These are phyloP conservation scores for Bipolaris sorokiniana DNA, from an alignment of 2,329 filamentous ascomycete species.

Conservation along the genomic window DNA sequence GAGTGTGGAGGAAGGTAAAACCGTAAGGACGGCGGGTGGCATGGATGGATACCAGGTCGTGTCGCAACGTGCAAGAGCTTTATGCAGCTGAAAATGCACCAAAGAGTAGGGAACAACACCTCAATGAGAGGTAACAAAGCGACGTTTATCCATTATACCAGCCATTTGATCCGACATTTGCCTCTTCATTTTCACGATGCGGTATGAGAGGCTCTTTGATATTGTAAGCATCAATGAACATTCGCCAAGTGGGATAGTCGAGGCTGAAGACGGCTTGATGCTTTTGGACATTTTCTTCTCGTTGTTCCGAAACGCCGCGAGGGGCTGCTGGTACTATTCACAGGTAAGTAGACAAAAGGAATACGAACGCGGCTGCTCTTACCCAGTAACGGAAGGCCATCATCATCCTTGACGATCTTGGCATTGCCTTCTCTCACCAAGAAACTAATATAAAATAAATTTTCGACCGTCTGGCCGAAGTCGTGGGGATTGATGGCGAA, in stretches of 20 bases:
- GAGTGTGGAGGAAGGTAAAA: not conserved
- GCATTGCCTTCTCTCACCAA: slow-evolving; percentile 85
- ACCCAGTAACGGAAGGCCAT: slow-evolving; percentile 81
- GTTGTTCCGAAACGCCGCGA: slow-evolving; percentile 59
- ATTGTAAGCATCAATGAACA: slow-evolving; percentile 75
- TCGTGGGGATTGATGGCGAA: slow-evolving; percentile 90
- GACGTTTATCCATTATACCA: slow-evolving; percentile 31
- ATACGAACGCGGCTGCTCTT: slow-evolving; percentile 50
- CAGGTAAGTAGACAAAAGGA: slow-evolving; percentile 4
- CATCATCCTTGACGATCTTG: slow-evolving; percentile 73
- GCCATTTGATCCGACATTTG: slow-evolving; percentile 28
- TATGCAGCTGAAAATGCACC: not conserved
- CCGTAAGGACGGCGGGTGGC: not conserved
- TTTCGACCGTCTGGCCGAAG: slow-evolving; percentile 95
- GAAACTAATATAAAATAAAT: slow-evolving; percentile 96
- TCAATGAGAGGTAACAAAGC: not conserved
- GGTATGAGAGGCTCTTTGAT: slow-evolving; percentile 83
- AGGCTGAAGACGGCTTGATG: slow-evolving; percentile 89
- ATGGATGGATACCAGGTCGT: not conserved
- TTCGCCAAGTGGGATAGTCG: slow-evolving; percentile 82
- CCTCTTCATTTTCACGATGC: slow-evolving; percentile 63
- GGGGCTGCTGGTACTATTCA: slow-evolving; percentile 53
- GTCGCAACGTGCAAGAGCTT: not conserved
- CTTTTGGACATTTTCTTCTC: slow-evolving; percentile 59
- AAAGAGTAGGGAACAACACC: not conserved